phyloP scores from a whole-genome alignment of 345 rosid genomes.

The Psidium guajava region DNA sequence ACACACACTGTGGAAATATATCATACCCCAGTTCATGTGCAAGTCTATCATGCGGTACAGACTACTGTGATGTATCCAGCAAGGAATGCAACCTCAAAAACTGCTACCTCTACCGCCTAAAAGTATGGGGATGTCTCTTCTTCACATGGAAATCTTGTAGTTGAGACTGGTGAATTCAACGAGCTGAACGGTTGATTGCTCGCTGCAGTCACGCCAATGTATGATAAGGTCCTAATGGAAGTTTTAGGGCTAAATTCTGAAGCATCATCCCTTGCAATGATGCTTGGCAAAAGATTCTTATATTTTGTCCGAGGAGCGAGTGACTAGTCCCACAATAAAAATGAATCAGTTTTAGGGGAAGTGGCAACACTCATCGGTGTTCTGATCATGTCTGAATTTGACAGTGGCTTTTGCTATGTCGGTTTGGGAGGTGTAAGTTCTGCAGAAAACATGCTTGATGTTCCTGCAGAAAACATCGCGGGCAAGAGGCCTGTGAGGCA shows the following conservation, averaged over 20 bases:
- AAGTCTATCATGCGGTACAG: neutral
- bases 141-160: neutral
- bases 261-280: neutral
- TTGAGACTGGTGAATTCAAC: neutral
- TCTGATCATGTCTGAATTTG: neutral
- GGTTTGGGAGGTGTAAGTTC: neutral
- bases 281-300: neutral
- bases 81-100: neutral
- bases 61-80: neutral
- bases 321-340: neutral
- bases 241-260: neutral
- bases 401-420: neutral
- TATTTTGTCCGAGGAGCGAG: neutral
- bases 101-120: neutral
- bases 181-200: neutral
- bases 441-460: neutral
- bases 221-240: neutral
- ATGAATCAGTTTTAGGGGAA: neutral
- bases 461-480: neutral
- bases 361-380: neutral
- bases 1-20: neutral
- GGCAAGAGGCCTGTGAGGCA: neutral
- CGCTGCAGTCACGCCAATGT: neutral
- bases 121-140: neutral
- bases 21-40: neutral